These are phyloP conservation scores for Marchantia paleacea DNA, from an alignment of 225 moss, liverwort and hornwort species.

Conservation along the genomic window DNA sequence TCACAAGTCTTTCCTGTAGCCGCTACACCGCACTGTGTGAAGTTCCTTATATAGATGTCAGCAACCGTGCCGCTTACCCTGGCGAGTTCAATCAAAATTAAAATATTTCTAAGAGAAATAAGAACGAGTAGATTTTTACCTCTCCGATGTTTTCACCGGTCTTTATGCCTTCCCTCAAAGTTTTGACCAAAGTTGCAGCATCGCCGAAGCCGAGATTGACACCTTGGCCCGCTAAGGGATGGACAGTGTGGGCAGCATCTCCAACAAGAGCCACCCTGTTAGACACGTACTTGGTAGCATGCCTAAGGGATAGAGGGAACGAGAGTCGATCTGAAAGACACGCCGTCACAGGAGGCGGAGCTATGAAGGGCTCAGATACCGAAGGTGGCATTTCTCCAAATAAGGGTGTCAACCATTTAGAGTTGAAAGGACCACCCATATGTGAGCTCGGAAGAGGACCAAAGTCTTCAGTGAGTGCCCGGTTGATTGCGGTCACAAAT, in stretches of 20 bases:
- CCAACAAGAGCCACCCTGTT: slow-evolving; percentile 89
- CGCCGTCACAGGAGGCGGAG: slow-evolving; percentile 65
- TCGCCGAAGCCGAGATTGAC: slow-evolving; percentile 97
- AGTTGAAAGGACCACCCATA: slow-evolving; percentile 43
- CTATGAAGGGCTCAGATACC: slow-evolving; percentile 56
- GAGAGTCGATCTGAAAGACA: slow-evolving; percentile 72
- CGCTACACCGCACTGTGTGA: background rate
- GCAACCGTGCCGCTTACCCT: too few relatives aligned
- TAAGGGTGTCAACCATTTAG: slow-evolving; percentile 45
- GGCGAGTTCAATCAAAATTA: background rate
- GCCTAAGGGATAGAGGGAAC: slow-evolving; percentile 78
- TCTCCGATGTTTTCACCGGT: slow-evolving; percentile 82
- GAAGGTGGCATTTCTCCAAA: slow-evolving; percentile 58
- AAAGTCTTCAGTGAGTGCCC: slow-evolving; percentile 63
- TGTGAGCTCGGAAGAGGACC: slow-evolving; percentile 55
- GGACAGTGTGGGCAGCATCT: slow-evolving; percentile 95
- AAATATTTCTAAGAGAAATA: background rate
- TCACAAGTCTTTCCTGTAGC: background rate
- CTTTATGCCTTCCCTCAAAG: slow-evolving; percentile 61
- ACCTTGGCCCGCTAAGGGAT: slow-evolving; percentile 95
- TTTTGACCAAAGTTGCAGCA: slow-evolving; percentile 65
- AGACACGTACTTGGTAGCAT: slow-evolving; percentile 66
- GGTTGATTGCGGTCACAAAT: slow-evolving; percentile 67
- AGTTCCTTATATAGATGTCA: too few relatives aligned
- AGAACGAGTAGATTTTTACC: slow-evolving; percentile 34